Evolutionary conservation across 2,329 filamentous ascomycete genomes (phyloP).

Genomic region (Curvularia sp.): DNA sequence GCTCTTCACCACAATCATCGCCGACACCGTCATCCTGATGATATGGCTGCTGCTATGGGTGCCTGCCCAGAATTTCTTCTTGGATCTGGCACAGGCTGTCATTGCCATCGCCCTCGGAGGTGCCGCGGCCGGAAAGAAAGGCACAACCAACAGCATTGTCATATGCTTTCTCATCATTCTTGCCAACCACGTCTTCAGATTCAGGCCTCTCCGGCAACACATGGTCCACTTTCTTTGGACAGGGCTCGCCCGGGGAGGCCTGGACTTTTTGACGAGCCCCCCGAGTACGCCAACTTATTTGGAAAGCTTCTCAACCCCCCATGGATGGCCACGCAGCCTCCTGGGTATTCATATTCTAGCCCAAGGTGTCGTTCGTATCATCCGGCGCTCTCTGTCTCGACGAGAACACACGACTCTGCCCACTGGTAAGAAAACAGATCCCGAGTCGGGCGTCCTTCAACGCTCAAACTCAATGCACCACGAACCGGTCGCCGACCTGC

Average conservation of each 20-base stretch:
- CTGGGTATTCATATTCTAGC: slow-evolving; percentile 77
- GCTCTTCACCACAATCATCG: slow-evolving; percentile 80
- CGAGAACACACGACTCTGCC: slow-evolving; percentile 45
- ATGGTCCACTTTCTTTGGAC: slow-evolving; percentile 50
- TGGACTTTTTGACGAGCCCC: slow-evolving; percentile 50
- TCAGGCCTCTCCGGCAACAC: slow-evolving; percentile 58
- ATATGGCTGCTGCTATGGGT: slow-evolving; percentile 89
- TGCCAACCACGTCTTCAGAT: slow-evolving; percentile 59
- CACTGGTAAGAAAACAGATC: slow-evolving; percentile 59
- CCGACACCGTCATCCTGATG: slow-evolving; percentile 82
- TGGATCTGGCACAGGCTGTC: slow-evolving; percentile 91
- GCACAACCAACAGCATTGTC: slow-evolving; percentile 73
- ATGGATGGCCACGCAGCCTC: slow-evolving; percentile 71
- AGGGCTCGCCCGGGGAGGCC: slow-evolving; percentile 51
- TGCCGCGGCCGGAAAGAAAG: slow-evolving; percentile 72
- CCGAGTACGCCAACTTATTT: slow-evolving; percentile 44
- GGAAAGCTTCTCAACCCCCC: slow-evolving; percentile 55
- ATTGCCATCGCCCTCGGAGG: slow-evolving; percentile 91
- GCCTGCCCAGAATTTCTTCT: slow-evolving; percentile 83
- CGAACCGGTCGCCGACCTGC: slow-evolving; percentile 60
- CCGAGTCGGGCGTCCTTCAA: slow-evolving; percentile 62
- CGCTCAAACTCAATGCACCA: slow-evolving; percentile 44
- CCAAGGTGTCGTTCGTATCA: slow-evolving; percentile 73
- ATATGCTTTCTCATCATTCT: slow-evolving; percentile 73
- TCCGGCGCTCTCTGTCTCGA: slow-evolving; percentile 59